Evolutionary conservation across 176 grass and related monocot species (phyloP).

Genomic region (Aechmea fasciata): DNA sequence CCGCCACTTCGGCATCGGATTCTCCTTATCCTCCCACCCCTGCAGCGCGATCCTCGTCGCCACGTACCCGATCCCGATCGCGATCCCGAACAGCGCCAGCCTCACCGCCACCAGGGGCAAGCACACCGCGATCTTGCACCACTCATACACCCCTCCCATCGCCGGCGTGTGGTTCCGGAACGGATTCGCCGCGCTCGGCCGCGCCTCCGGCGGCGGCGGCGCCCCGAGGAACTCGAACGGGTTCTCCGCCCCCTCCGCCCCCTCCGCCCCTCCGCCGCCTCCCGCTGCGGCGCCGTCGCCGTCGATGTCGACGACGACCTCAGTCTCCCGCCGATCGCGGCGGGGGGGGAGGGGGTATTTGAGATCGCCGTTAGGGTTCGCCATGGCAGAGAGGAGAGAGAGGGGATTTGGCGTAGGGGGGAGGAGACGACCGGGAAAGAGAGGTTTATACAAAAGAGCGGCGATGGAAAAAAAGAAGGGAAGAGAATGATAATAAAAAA

Average conservation of each 20-base stretch:
- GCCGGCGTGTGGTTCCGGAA: constrained; percentile 69
- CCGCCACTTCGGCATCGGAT: constrained; percentile 58
- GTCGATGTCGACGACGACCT: constrained; percentile 18
- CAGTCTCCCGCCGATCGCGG: constrained; percentile 9
- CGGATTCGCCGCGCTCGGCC: constrained; percentile 39
- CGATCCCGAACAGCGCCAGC: constrained; percentile 62
- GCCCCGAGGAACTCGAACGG: constrained; percentile 40
- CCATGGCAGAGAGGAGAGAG: constrained; percentile 8
- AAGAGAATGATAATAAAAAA: neutral
- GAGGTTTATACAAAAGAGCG: neutral
- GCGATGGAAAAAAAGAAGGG: neutral
- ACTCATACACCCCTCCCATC: constrained; percentile 46
- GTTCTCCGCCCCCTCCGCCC: neutral
- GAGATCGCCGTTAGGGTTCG: constrained; percentile 26
- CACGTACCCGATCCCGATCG: constrained; percentile 57
- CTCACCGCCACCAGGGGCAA: constrained; percentile 42
- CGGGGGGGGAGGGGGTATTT: constrained; percentile 43
- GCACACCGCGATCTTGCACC: constrained; percentile 49
- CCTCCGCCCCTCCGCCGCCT: neutral
- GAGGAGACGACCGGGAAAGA: constrained; percentile 4
- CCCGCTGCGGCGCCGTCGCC: constrained; percentile 21
- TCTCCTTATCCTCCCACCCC: constrained; percentile 48
- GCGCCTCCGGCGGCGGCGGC: constrained; percentile 24
- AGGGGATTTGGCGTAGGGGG: constrained; percentile 19
- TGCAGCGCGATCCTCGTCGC: constrained; percentile 60